phyloP scores from a whole-genome alignment of 805 yeast species.

The Saturnispora saitoi region DNA sequence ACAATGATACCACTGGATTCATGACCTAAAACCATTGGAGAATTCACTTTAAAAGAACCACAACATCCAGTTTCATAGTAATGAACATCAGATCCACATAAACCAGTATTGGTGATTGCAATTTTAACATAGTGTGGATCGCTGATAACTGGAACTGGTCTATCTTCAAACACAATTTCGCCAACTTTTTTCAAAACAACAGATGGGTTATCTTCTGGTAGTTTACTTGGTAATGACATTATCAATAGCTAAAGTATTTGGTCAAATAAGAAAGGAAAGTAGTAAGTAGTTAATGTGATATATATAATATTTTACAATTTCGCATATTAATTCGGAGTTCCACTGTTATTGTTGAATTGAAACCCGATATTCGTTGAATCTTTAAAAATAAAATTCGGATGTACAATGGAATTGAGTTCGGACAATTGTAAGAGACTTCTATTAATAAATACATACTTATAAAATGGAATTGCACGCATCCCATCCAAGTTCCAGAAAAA shows the following conservation, averaged over 20 bases:
- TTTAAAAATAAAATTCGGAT: neutral
- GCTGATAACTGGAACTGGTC: conserved; percentile 53
- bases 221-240: neutral
- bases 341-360: neutral
- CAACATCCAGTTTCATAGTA: conserved; percentile 72
- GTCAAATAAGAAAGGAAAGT: neutral
- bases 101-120: conserved; percentile 74
- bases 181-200: conserved; percentile 59
- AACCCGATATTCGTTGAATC: neutral
- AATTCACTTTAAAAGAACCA: conserved; percentile 63
- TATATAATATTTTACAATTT: neutral
- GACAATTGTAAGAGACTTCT: neutral
- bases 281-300: neutral
- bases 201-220: conserved; percentile 31
- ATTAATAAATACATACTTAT: neutral
- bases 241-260: no score
- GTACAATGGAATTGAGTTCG: neutral
- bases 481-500: neutral
- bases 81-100: conserved; percentile 84
- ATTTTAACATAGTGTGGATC: conserved; percentile 66
- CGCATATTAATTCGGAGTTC: neutral
- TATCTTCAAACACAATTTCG: conserved; percentile 55
- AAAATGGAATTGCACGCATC: neutral
- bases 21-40: conserved; percentile 85
- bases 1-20: conserved; percentile 74